Evolutionary conservation across 1,139 yeast genomes (phyloP).

Genomic region (Yamadazyma atmosphaerica): DNA sequence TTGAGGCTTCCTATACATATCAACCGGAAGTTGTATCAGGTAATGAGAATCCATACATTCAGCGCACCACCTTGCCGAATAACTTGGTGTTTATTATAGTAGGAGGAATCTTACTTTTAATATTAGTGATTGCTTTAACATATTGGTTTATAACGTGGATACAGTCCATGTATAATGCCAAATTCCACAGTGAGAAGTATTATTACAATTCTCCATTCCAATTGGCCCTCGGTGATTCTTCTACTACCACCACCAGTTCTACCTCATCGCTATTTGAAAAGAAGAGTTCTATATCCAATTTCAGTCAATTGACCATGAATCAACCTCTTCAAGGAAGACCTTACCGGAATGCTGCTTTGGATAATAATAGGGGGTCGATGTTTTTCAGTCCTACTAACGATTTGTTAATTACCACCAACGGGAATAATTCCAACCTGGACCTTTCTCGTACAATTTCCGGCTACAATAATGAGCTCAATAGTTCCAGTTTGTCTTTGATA

Average conservation of each 20-base stretch:
- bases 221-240: slow-evolving; percentile 4
- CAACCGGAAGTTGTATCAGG: slow-evolving; percentile 9
- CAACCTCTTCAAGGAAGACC: slow-evolving; percentile 20
- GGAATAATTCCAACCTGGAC: background rate
- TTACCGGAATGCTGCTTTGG: slow-evolving; percentile 20
- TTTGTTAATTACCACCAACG: slow-evolving; percentile 5
- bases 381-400: slow-evolving; percentile 32
- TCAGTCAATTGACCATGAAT: slow-evolving; percentile 15
- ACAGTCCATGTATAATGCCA: slow-evolving; percentile 29
- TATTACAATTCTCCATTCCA: slow-evolving; percentile 18
- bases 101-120: slow-evolving; percentile 35
- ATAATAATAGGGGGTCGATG: slow-evolving; percentile 31
- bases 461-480: background rate
- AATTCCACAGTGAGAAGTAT: slow-evolving; percentile 38
- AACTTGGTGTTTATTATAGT: slow-evolving; percentile 46
- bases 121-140: slow-evolving; percentile 21
- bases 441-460: background rate
- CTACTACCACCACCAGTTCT: slow-evolving; percentile 17
- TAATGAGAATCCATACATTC: slow-evolving; percentile 34
- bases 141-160: slow-evolving; percentile 26
- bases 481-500: slow-evolving; percentile 1
- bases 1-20: slow-evolving; percentile 10
- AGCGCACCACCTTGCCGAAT: slow-evolving; percentile 24
- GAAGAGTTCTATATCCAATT: slow-evolving; percentile 12
- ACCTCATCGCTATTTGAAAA: slow-evolving; percentile 24